Evolutionary conservation across 768 basidiomycete genomes (phyloP), one percentile per base, ranked within the genome.

Genomic region (Suillus placidus): DNA sequence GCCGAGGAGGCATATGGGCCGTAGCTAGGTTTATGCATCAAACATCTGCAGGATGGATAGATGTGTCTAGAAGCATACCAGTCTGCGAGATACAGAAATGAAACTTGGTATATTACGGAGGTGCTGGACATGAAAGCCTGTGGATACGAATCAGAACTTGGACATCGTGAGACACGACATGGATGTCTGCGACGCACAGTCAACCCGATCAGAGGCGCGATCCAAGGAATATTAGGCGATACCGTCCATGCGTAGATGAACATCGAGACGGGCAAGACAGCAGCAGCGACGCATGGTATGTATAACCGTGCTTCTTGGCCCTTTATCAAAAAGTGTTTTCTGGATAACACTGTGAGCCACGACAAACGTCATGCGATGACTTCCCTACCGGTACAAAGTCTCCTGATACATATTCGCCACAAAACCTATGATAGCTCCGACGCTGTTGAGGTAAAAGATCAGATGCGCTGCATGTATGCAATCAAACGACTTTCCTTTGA

Each of bases 231-330:
- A 3, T 67, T 70, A 0, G 83, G 70, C 64, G 82, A 86, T 18
- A 86, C 84, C 26, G 87, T 86, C 86, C 88, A 91, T 0, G 88
- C 90, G 69, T 87, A 92, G 18, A 91, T 85, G 73, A 91, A 86
- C 82, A 90, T 87, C 35, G 83, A 83, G 1, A 79, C 66, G 0
- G 88, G 88, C 64, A 88, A 77, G 6, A 85, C 72, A 30, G 89
- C 54, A 0, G 81, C 87, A 0, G 85, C 87, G 30, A 79, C 71
- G 71, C 88, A 87, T 34, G 86, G 81, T 20, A 78, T 71, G 63
- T 86, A 87, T 23, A 91, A 71, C 8, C 89, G 82, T 0, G 89
- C 89, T 76, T 90, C 89, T 10, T 80, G 81, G 6, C 82, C 72
- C 62, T 55, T 74, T n/a, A 7, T 64, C 9, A 66, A 1, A 54